Base-by-base conservation (phyloP, 1,284 basidiomycete species). In the Rhodotorula sp. region DNA sequence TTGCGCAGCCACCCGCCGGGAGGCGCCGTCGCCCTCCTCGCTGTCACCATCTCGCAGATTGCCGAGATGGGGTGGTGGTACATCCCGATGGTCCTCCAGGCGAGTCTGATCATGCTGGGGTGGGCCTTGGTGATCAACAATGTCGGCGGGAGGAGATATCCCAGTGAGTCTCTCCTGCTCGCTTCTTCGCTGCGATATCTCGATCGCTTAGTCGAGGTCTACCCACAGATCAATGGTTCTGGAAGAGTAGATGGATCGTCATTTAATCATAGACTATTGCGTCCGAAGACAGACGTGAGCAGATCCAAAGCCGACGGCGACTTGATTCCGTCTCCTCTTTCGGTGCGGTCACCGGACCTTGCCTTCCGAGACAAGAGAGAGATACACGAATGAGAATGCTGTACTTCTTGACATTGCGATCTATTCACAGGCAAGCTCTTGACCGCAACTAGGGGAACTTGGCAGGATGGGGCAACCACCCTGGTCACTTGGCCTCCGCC, bases 121-220 rank as follows among this genome's bases (percentile, higher is more conserved):
- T 80, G 78, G 78, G 78, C 78, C 7, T 23, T 80, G 34, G 21
- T 80, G n/a, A 64, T 79, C 71, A 80, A 80, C 66, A 79, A 80
- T 65, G 8, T 74, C 10, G 71, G 71, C 2, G 67, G 69, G 61
- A n/a, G 74, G 52, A 15, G 58, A 18, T 72, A 72, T 43, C 73
- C 73, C 2, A 70, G 70, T 69, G 23, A 59, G 73, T 21, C 18
- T 46, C 29, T 31, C 18, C 23, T 43, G 39, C 51, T n/a, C 8
- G 34, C 8, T 34, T 34, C 5, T 34, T 34, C 34, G 34, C 34
- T 34, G 34, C 34, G 34, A 34, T 7, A 7, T 7, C 3, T 34
- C 34, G 34, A 34, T 34, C 34, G 34, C 34, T 34, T 43, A 43
- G 39, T 14, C 39, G 39, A 43, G 12, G 39, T 43, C 39, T 43